Evolutionary conservation across 371 early-diverging fungal species (phyloP).

Genomic region (Haplosporangium sp.): DNA sequence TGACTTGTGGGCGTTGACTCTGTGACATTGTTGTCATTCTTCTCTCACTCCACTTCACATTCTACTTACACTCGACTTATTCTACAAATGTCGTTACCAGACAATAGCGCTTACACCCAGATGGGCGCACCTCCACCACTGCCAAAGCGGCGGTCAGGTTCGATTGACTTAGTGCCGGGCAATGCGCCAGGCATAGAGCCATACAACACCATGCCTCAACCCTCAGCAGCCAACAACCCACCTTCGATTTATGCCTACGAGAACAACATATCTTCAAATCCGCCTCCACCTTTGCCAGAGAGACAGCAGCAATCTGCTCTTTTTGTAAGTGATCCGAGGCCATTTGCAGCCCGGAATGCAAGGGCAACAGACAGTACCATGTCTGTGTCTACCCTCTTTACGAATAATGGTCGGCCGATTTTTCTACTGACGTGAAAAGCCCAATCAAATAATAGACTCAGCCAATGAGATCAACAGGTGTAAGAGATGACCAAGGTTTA

Average conservation of each 20-base stretch:
- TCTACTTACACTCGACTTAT: not conserved
- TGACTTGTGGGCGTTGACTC: not conserved
- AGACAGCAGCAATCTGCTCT: constrained; percentile 4
- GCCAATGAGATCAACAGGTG: constrained; percentile 6
- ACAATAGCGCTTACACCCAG: not conserved
- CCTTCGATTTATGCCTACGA: not conserved
- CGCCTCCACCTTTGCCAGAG: constrained; percentile 25
- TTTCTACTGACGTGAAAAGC: not conserved
- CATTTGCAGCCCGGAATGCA: not conserved
- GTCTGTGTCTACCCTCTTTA: not conserved
- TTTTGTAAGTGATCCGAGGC: constrained; percentile 16
- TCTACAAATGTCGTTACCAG: not conserved
- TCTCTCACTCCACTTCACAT: not conserved
- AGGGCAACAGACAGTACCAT: not conserved
- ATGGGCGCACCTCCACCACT: constrained; percentile 12
- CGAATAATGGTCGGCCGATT: constrained; percentile 8
- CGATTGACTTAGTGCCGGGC: not conserved
- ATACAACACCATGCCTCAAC: constrained; percentile 5
- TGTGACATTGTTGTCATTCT: not conserved
- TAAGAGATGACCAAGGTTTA: not conserved
- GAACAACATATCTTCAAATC: not conserved
- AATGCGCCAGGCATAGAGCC: constrained; percentile 15
- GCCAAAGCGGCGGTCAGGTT: constrained; percentile 9
- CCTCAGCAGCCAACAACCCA: too few relatives aligned
- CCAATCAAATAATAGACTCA: constrained; percentile 13